Percentiles rank a stretch among this genome's conserved stretches.
Conservation (phyloP, 805 yeast species). For the Hanseniaspora vineae region DNA sequence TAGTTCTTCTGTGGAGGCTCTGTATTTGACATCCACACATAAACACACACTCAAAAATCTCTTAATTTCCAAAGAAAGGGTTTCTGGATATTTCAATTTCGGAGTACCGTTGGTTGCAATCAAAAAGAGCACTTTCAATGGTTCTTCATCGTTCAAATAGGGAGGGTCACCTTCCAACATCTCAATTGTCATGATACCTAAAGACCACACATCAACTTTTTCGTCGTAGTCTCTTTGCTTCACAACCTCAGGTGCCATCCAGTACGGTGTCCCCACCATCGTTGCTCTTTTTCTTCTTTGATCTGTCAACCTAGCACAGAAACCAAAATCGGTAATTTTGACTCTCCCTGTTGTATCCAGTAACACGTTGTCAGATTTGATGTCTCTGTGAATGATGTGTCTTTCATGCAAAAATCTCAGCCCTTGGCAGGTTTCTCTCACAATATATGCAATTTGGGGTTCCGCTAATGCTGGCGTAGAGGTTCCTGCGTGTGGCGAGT, state of each 20-base stretch:
- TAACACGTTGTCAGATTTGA: constrained; percentile 89
- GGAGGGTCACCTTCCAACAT: constrained; percentile 99
- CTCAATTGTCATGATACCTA: constrained; percentile 96
- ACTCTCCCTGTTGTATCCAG: constrained; percentile 73
- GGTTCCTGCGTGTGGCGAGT: constrained; percentile 43
- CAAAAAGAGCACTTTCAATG: constrained; percentile 81
- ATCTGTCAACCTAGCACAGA: constrained; percentile 87
- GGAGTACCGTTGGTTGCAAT: constrained; percentile 98
- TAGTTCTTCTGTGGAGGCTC: constrained; percentile 85
- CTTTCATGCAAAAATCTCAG: constrained; percentile 83
- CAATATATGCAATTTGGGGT: constrained; percentile 82
- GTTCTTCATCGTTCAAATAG: constrained; percentile 79
- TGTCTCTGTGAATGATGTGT: constrained; percentile 91
- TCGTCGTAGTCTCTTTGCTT: constrained; percentile 92
- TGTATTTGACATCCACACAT: constrained; percentile 83
- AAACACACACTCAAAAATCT: constrained; percentile 81
- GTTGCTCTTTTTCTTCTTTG: constrained; percentile 85
- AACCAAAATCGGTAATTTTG: constrained; percentile 93
- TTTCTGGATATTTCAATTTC: constrained; percentile 80
- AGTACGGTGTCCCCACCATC: constrained; percentile 98
- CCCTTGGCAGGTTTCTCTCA: constrained; percentile 83
- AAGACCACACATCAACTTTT: constrained; percentile 95
- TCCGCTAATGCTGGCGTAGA: constrained; percentile 42
- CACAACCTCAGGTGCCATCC: constrained; percentile 99
- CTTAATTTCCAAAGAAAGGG: constrained; percentile 62